Evolutionary conservation across 2,329 filamentous ascomycete genomes (phyloP), one percentile per base, ranked within the genome.

Genomic region (Tolypocladium sp.): DNA sequence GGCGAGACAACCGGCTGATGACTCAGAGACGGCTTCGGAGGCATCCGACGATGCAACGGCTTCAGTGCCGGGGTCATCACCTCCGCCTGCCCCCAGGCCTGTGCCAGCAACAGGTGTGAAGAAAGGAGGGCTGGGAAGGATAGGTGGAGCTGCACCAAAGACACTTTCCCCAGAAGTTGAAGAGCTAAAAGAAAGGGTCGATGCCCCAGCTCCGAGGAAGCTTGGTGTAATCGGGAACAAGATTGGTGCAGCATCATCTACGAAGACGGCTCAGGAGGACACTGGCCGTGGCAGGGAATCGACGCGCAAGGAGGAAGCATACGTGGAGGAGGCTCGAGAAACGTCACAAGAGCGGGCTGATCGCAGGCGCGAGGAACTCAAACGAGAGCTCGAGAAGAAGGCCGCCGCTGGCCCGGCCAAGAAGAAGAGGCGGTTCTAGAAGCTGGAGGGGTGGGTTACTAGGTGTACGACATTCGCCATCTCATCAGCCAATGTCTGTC

Each of bases 381-480:
- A 80, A 58, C 74, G 71, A 59, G 79, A 84, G 41, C 68, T 82
- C 17, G 76, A 82, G 62, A 77, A 68, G 60, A 81, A 80, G 65
- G 76, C 76, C 3, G 74, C 77, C 0, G 76, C 75, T 22, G 78
- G 77, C 1, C 82, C 82, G 5, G 74, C 72, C 8, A 82, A 78
- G 68, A 85, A 85, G 73, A 84, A 82, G 70, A 73, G 82, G 51
- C 80, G 75, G 56, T 84, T 84, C 61, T 85, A 67, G 61, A 25
- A 13, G 33, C 8, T 9, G 13, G 25, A 7, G 8, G 27, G 3
- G 12, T 7, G 44, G 22, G 12, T 51, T 20, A 20, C 27, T 17
- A 9, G 46, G 25, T 30, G 13, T 30, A 49, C 25, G 15, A 27
- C 25, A 20, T 20, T 20, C 46, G 12, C 30, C 49, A 22, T n/a